Evolutionary conservation across 306 rosid species (phyloP), one percentile per base, ranked within the genome.

Genomic region (Sicyos baderoa): DNA sequence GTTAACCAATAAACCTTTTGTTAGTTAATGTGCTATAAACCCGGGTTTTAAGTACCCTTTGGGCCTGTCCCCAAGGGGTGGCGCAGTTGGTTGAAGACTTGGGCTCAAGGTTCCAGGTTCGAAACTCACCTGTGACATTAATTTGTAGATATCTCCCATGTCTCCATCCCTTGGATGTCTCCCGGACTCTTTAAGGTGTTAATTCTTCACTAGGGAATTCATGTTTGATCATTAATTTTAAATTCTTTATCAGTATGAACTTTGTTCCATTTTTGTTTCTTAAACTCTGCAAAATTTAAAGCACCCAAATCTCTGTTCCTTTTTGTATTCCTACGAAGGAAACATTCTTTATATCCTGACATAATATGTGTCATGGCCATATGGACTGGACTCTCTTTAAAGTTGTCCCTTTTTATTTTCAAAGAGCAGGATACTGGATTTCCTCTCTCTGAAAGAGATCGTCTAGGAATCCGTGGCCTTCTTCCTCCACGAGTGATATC

Each of bases 401-500:
- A 18, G 19, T 42, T 65, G 75, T 71, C 50, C 22, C 53, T 71
- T 45, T 56, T 57, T 10, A 68, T 35, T 42, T 52, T 47, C 67
- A 66, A 72, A 79, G 82, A 81, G 78, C 90, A 94, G 99, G 99
- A 90, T 75, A 94, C 99, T 71, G 97, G 96, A 23, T 94, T 94
- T 82, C 97, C 97, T 59, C 80, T 84, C 74, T 90, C 97, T 13
- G 99, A 94, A 80, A 84, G 99, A 75, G 97, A 94, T 77, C 83
- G 99, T 57, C 83, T 94, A 69, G 99, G 99, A 73, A 95, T 94
- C 72, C 96, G 99, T 5, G 99, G 99, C 66, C 97, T 94, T 18
- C 91, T 90, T 54, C 99, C 99, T 60, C 99, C 99, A 62, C 94
- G 99, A 53, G 90, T 94, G 65, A 90, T 94, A 79, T 86, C 99